Base-by-base conservation (phyloP, 768 basidiomycete genomes). In the Calocera cornea region DNA sequence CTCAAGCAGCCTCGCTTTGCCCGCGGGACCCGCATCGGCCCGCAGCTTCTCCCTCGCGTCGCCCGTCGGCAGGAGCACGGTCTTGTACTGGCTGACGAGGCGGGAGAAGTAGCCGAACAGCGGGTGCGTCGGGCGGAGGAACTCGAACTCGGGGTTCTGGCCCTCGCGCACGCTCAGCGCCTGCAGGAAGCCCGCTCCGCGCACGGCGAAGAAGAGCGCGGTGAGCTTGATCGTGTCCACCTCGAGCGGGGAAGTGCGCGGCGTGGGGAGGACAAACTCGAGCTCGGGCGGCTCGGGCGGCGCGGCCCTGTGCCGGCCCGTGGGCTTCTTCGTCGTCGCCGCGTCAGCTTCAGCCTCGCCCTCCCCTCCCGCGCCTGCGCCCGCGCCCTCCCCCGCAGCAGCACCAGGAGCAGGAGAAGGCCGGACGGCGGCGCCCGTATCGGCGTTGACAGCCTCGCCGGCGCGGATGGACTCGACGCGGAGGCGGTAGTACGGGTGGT, bases 171-270 rank as follows among this genome's bases (percentile, higher is more conserved):
- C 81, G 7, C 94, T 93, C 29, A 99, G 85, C 2, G 87, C 83
- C 8, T 87, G 85, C 14, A 97, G 84, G 78, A 98, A 99, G 41
- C 81, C 81, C 60, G 89, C 86, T 1, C 97, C 97, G 50, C 92
- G 85, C 12, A 90, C 87, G 36, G 97, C 97, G 31, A 94, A 92
- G 77, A 97, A 97, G 24, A 98, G 82, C 11, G 97, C 97, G 1
- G 97, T 98, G 38, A 97, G 80, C 74, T 95, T 95, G 81, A 99
- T 90, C 72, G 89, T 94, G 75, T 98, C 95, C 95, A 97, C 75
- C 76, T 99, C 97, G 73, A 93, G 86, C 7, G 89, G 80, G 69
- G 86, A 92, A 71, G 97, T 88, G 71, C 87, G 88, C 1, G 95
- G 94, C 72, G 93, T 79, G 68, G 92, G 89, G 73, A 94, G 81